phyloP scores from a whole-genome alignment of 1,139 yeast species.

The Saccharomyces hybrid region DNA sequence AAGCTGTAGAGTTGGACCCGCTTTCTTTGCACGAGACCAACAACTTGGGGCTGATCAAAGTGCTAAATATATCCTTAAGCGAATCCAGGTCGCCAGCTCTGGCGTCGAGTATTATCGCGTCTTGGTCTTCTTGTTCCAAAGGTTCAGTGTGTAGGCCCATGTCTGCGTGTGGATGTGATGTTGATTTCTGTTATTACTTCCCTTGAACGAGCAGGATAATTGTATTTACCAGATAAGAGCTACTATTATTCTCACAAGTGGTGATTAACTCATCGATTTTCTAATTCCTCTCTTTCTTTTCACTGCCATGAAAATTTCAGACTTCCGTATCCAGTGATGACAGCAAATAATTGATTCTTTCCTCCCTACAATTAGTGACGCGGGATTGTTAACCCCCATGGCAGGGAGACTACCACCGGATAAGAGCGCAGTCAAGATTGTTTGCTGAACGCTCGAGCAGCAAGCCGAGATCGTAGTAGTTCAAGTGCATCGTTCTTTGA shows the following conservation, averaged over 20 bases:
- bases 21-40: conserved; percentile 42
- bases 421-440: background rate
- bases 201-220: background rate
- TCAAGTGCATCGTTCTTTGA: background rate
- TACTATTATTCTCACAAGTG: background rate
- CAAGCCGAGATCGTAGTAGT: background rate
- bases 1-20: conserved; percentile 58
- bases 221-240: background rate
- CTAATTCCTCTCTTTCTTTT: background rate
- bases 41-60: conserved; percentile 46
- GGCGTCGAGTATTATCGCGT: conserved; percentile 71
- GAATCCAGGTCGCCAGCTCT: conserved; percentile 80
- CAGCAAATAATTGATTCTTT: background rate
- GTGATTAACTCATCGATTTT: background rate
- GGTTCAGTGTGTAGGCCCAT: conserved; percentile 33
- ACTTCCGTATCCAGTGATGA: background rate
- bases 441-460: background rate
- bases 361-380: background rate
- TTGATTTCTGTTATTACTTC: background rate
- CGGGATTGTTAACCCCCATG: background rate
- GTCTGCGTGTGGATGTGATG: background rate
- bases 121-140: conserved; percentile 64
- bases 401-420: background rate
- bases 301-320: background rate
- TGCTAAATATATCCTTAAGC: conserved; percentile 57